Base-by-base conservation (phyloP, 139 green algal species). In the Limnomonas spitsbergensis region DNA sequence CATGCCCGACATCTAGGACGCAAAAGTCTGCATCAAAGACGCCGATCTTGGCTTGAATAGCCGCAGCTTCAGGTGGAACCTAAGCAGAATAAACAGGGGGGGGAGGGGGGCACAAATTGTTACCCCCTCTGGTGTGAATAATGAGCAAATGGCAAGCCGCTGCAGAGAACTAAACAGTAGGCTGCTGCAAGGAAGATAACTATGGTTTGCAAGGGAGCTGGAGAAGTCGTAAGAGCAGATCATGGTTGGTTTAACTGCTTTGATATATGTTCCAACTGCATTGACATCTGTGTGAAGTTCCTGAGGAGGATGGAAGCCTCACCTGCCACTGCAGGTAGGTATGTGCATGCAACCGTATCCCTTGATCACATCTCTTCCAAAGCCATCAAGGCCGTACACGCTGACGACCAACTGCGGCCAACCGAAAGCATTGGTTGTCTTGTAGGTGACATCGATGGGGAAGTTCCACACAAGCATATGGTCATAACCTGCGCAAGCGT, bases 391-490 rank as follows among this genome's bases (percentile, higher is more conserved):
- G 7, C 91, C 90, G 68, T 91, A 96, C 31, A 96, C 88, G 31
- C 83, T 90, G 69, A 95, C 78, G 26, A 94, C 83, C 27, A 94
- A 75, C 82, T 95, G 86, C 14, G 91, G 92, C 92, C 92, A 96
- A 29, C 92, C 92, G 70, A 93, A 94, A 1, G 88, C 88, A 72
- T 94, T 96, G 14, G 89, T 93, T 47, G 79, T 81, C 40, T 91
- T 91, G 84, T 91, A 95, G 0, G 90, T 92, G 7, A 93, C 75
- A 39, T 95, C 91, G 3, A 96, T 29, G 0, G 91, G 92, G 54
- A 94, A 94, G 83, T 95, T 95, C 90, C 90, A 96, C 1, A 94
- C 89, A 24, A 95, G 78, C 24, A 80, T 34, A 1, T 83, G 73
- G 26, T 88, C 85, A 4, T 77, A 70, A 0, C 85, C 84, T 91